Conservation (phyloP, 768 basidiomycete genomes). For the Rhizopogon vinicolor region DNA sequence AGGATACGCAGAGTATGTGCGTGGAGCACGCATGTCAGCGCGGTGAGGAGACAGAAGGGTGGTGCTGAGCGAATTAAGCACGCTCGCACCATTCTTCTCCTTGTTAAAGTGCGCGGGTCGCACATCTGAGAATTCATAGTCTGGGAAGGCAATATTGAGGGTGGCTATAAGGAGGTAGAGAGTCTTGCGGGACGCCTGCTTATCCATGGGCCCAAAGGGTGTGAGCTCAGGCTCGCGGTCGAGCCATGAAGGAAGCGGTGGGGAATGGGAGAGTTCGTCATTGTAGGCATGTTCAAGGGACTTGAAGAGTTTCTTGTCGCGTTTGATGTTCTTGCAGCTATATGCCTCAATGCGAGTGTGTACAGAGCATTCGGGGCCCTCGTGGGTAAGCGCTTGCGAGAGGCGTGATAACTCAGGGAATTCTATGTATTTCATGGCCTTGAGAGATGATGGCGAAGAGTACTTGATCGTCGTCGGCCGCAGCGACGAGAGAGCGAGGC, state of each 20-base stretch:
- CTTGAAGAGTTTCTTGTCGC: constrained; percentile 96
- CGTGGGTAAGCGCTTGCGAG: constrained; percentile 75
- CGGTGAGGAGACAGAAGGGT: constrained; percentile 74
- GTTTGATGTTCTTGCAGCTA: constrained; percentile 95
- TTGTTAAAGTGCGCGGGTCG: constrained; percentile 86
- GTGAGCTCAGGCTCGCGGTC: constrained; percentile 69
- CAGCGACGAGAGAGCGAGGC: background rate
- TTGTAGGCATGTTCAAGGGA: constrained; percentile 83
- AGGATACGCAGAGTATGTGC: constrained; percentile 86
- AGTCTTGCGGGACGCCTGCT: constrained; percentile 81
- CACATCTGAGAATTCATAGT: constrained; percentile 95
- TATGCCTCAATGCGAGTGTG: constrained; percentile 95
- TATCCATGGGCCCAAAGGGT: constrained; percentile 89
- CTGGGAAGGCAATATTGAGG: constrained; percentile 95
- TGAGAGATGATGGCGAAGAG: background rate
- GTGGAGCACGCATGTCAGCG: constrained; percentile 61
- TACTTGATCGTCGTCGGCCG: background rate
- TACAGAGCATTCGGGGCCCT: constrained; percentile 84
- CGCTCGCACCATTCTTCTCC: constrained; percentile 69
- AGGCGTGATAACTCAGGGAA: constrained; percentile 74
- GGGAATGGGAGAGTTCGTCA: constrained; percentile 73
- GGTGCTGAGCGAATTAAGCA: constrained; percentile 81
- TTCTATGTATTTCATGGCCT: constrained; percentile 84
- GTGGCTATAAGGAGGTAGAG: constrained; percentile 95
- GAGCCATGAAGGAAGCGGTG: constrained; percentile 80